Base-by-base conservation (phyloP, 441 rosid genomes). In the Gossypium davidsonii region DNA sequence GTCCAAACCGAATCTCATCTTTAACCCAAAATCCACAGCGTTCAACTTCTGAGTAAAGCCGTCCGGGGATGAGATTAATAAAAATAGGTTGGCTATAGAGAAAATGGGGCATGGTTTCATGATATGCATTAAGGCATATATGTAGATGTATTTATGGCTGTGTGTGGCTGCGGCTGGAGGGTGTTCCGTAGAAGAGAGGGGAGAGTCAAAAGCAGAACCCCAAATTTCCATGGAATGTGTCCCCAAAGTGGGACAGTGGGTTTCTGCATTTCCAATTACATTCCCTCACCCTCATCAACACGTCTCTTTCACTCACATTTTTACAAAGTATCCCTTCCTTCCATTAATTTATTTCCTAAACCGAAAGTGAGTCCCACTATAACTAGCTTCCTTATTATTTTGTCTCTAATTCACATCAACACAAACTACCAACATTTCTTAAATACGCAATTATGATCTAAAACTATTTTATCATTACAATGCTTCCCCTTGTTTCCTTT, bases 201-300 rank as follows among this genome's bases (percentile, higher is more conserved):
- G 11, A 65, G 70, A 78, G 81, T 82, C 79, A 79, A 82, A 79
- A 69, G 70, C 15, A 11, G 37, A 7, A 49, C 14, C 77, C 58
- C 63, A 70, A 23, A 76, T 73, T 70, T 70, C 76, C 77, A 82
- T 34, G 71, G 56, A 74, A 48, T 80, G 90, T 76, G 75, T 73
- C 77, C 83, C 59, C 39, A 61, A 75, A 80, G 86, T 77, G 84
- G 83, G 83, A 82, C 88, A 83, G 8, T 42, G 15, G 18, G 73
- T 66, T 46, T 73, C 76, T 78, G 71, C 70, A 72, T 2, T 73
- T 61, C 37, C 52, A 49, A 74, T 74, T 46, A 75, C 57, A 74
- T 23, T 51, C 66, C 49, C 63, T 73, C 71, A 74, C 77, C 34
- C 6, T 23, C 17, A 66, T 46, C 39, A 64, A 46, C 4, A 18